Evolutionary conservation across 1,139 yeast species (phyloP), one percentile per base, ranked within the genome.

Genomic region (Scheffersomyces titani): DNA sequence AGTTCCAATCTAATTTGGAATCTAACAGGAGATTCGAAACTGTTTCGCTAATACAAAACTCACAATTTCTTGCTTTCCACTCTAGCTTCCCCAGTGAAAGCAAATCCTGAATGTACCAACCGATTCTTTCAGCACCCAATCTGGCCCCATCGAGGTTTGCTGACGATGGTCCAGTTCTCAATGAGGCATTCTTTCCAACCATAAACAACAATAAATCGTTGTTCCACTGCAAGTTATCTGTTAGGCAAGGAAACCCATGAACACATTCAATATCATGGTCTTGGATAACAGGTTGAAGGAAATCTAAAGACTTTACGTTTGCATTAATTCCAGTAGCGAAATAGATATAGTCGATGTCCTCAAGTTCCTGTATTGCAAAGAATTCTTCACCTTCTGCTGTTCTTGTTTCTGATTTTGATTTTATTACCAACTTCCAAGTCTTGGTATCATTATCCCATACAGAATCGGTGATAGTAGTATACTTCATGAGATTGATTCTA

Each of bases 111-210:
- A 74, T 57, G 54, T 57, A 68, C 80, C 80, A 77, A 1, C 80
- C 83, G 40, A 79, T 72, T 54, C 84, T 61, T 61, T 81, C 85
- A 0, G 84, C 83, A 2, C 83, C 83, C 13, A 74, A 61, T 44
- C 85, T 63, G 0, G 83, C 83, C 3, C 84, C 84, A 57, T 79
- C 84, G 48, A 80, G 64, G 58, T 81, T 81, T 1, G 84, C 84
- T n/a, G 82, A 74, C 0, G 83, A 75, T 1, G 84, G 84, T 0
- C 84, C 84, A 57, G 79, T 72, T 56, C 74, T 68, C 19, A 81
- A 65, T 18, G 78, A 74, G 1, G 84, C 83, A 60, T 78, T 74
- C 58, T 81, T 77, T 0, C 84, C 84, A 5, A 76, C 61, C 70
- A 80, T 67, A 58, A 75, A 80, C 21, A 80, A 66, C 0, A 84